A percentile compares a stretch with the other conserved stretches of the same genome.
Evolutionary conservation across 2,329 filamentous ascomycete species (phyloP).

Genomic region (Pyrenochaeta sp.): DNA sequence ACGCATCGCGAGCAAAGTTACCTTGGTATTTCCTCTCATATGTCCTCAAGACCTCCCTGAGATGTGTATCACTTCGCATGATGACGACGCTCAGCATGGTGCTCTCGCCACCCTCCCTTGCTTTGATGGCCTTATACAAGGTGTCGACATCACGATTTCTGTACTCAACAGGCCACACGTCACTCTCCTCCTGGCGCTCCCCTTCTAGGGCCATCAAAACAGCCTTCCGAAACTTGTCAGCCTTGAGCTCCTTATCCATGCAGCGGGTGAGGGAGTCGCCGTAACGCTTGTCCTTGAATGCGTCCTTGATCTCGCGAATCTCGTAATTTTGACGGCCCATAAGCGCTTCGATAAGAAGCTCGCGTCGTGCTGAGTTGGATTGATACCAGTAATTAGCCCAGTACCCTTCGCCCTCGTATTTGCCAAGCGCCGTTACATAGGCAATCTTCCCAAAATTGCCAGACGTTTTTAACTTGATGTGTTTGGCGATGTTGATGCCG

Average conservation of each 20-base stretch:
- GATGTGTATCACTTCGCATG: constrained; percentile 79
- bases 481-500: constrained; percentile 85
- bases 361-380: constrained; percentile 80
- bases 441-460: constrained; percentile 86
- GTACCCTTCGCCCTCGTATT: constrained; percentile 93
- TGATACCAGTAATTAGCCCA: constrained; percentile 99
- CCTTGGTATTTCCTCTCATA: constrained; percentile 77
- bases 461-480: constrained; percentile 82
- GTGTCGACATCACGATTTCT: constrained; percentile 72
- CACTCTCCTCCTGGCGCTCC: constrained; percentile 80
- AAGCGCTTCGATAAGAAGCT: constrained; percentile 89
- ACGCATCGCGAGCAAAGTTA: constrained; percentile 88
- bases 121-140: constrained; percentile 73
- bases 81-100: constrained; percentile 88
- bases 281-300: constrained; percentile 93
- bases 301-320: constrained; percentile 83
- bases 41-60: constrained; percentile 78
- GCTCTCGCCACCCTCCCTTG: constrained; percentile 81
- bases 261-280: constrained; percentile 79
- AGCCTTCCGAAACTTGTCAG: constrained; percentile 94
- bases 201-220: constrained; percentile 86
- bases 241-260: constrained; percentile 91
- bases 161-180: constrained; percentile 66
- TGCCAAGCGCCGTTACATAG: constrained; percentile 87
- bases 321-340: constrained; percentile 93